Conservation (phyloP, 495 filamentous ascomycete genomes). For the Thozetella sp. region DNA sequence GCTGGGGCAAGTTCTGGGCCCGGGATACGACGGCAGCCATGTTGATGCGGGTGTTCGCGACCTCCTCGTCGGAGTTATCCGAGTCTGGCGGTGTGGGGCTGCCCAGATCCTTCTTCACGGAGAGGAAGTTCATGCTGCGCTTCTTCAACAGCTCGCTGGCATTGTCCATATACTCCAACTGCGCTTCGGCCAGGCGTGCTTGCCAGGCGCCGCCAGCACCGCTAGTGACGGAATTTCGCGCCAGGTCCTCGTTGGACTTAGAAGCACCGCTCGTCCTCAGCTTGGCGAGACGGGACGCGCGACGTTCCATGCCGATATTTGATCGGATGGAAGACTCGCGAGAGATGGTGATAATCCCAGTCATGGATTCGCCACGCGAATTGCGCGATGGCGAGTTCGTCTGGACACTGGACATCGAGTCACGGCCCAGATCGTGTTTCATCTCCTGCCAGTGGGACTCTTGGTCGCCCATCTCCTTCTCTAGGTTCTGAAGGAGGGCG, state of each 20-base stretch:
- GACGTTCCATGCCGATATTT: slow-evolving; percentile 30
- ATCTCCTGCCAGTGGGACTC: slow-evolving; percentile 52
- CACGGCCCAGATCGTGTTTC: slow-evolving; percentile 43
- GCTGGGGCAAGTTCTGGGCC: neutral
- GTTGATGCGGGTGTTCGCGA: neutral
- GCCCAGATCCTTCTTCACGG: slow-evolving; percentile 38
- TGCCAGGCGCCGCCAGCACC: slow-evolving; percentile 30
- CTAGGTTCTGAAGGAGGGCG: slow-evolving; percentile 49
- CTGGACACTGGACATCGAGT: slow-evolving; percentile 47
- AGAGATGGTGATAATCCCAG: slow-evolving; percentile 7
- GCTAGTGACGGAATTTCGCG: slow-evolving; percentile 20
- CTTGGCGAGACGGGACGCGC: slow-evolving; percentile 30
- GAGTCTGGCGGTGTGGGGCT: slow-evolving; percentile 54
- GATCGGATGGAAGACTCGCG: slow-evolving; percentile 18
- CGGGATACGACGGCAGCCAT: slow-evolving; percentile 1
- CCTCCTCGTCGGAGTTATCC: slow-evolving; percentile 32
- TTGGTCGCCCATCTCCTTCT: slow-evolving; percentile 54
- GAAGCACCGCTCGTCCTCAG: slow-evolving; percentile 25
- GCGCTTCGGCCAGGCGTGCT: slow-evolving; percentile 35
- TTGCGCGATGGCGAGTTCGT: slow-evolving; percentile 26
- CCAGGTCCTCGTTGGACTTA: slow-evolving; percentile 15
- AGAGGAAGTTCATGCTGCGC: slow-evolving; percentile 35
- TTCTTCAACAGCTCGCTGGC: slow-evolving; percentile 35
- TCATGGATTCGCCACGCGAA: slow-evolving; percentile 26
- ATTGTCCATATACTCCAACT: slow-evolving; percentile 43